These are phyloP conservation scores for Oropetium thomaeum DNA, from an alignment of 176 grass and related monocot species.

Conservation along the genomic window DNA sequence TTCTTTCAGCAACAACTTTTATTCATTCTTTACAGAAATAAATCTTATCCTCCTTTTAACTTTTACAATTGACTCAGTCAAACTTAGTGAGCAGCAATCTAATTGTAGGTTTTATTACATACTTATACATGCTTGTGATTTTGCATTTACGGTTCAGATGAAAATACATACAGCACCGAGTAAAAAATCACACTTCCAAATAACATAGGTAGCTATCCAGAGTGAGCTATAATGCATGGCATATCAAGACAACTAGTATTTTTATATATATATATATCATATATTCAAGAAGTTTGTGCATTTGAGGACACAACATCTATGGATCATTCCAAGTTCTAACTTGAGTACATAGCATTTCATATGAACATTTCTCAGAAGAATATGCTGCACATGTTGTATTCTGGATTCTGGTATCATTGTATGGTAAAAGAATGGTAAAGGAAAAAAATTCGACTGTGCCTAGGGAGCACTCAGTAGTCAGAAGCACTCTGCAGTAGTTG, in stretches of 20 bases:
- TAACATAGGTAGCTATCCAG: not conserved
- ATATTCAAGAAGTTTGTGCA: not conserved
- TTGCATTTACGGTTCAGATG: not conserved
- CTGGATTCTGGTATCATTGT: not conserved
- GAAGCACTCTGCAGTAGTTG: conserved; percentile 8
- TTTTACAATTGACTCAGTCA: not conserved
- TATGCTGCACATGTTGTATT: conserved; percentile 24
- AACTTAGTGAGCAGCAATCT: not conserved
- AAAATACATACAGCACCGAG: not conserved
- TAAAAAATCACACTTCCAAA: not conserved
- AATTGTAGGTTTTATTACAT: not conserved
- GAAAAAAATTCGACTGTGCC: conserved; percentile 9
- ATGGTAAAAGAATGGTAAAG: not conserved
- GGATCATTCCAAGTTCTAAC: not conserved
- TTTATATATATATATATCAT: not conserved
- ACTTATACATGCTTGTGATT: not conserved
- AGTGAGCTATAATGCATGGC: not conserved
- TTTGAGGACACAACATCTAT: not conserved
- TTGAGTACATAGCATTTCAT: not conserved
- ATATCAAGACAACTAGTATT: conserved; percentile 3
- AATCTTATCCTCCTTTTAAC: not conserved
- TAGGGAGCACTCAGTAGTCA: not conserved
- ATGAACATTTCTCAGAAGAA: conserved; percentile 5
- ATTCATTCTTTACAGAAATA: not conserved
- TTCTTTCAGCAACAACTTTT: not conserved